Evolutionary conservation across 78 protist genomes (phyloP).

Genomic region (Dictyostelium citrinum): DNA sequence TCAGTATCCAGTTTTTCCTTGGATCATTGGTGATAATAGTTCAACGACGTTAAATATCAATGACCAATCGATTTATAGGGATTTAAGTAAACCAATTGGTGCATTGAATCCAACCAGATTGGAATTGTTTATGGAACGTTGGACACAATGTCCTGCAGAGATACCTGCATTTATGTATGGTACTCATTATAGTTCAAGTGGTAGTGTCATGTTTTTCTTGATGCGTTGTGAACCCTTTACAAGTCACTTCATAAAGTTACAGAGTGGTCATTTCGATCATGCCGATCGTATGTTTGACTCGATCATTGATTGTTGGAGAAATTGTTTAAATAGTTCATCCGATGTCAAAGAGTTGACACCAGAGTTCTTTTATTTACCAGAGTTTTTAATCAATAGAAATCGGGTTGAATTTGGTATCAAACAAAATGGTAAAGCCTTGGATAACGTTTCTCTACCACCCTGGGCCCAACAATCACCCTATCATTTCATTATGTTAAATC

Average conservation of each 20-base stretch:
- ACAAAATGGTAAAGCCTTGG: conserved; percentile 82
- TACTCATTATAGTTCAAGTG: conserved; percentile 93
- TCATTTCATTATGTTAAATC: conserved; percentile 79
- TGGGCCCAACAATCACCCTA: conserved; percentile 92
- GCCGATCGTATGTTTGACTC: conserved; percentile 97
- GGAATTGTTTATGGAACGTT: conserved; percentile 70
- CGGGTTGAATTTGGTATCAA: conserved; percentile 81
- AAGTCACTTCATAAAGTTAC: conserved; percentile 59
- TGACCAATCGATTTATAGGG: conserved; percentile 81
- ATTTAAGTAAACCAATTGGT: conserved; percentile 92
- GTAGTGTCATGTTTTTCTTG: conserved; percentile 89
- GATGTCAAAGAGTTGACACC: conserved; percentile 95
- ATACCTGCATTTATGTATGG: conserved; percentile 96
- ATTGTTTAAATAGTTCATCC: conserved; percentile 80
- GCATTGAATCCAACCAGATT: conserved; percentile 82
- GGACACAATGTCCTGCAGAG: conserved; percentile 61
- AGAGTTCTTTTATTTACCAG: conserved; percentile 94
- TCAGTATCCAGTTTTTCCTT: conserved; percentile 92
- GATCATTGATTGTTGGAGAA: conserved; percentile 92
- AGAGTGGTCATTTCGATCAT: conserved; percentile 92
- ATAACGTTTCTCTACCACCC: conserved; percentile 91
- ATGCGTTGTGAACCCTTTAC: conserved; percentile 94
- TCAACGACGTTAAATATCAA: conserved; percentile 74
- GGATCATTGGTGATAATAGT: conserved; percentile 91
- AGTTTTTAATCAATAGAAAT: conserved; percentile 90